Evolutionary conservation across 2,329 filamentous ascomycete genomes (phyloP), one percentile per base, ranked within the genome.

Genomic region (Nemania sp.): DNA sequence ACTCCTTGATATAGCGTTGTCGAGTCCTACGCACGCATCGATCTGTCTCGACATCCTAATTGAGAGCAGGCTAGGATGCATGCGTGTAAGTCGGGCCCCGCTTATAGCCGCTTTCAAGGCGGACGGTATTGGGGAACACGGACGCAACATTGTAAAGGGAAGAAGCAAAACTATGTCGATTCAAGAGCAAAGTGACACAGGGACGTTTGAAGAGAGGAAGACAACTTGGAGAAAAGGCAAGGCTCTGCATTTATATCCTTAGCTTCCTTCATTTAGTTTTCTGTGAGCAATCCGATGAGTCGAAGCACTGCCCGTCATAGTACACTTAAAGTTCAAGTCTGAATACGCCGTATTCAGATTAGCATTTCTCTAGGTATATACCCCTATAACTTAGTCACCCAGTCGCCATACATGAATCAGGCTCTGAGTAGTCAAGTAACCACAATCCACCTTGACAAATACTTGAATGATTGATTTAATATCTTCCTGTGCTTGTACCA

Each of bases 21-120:
- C 18, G 1, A 8, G 5, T 56, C n/a, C 32, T 26, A 38, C 22
- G 11, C 6, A 27, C 22, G 7, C 24, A 32, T 41, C 35, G 54
- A n/a, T 41, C 5, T 35, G 41, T 53, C 47, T 22, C 10, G 7
- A 26, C 8, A 45, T 22, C n/a, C 52, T 27, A 3, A 15, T 60
- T 47, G 55, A 29, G 20, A 10, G 1, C 11, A 35, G 6, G 11
- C 27, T 22, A 18, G 53, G 18, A 5, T 24, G 51, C 3, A 22
- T 49, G 32, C n/a, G 51, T 56, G 49, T 64, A 58, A 65, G 61
- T 57, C 51, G 35, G 53, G 41, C 62, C 51, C 62, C 56, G 59
- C 26, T 41, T 5, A 38, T 27, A 22, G 18, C 24, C n/a, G 51
- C 41, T 27, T 43, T 24, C 13, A 24, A 38, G 24, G 61, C 24